Evolutionary conservation across 2,329 filamentous ascomycete species (phyloP), one percentile per base, ranked within the genome.

Genomic region (Chaetomium globosum): DNA sequence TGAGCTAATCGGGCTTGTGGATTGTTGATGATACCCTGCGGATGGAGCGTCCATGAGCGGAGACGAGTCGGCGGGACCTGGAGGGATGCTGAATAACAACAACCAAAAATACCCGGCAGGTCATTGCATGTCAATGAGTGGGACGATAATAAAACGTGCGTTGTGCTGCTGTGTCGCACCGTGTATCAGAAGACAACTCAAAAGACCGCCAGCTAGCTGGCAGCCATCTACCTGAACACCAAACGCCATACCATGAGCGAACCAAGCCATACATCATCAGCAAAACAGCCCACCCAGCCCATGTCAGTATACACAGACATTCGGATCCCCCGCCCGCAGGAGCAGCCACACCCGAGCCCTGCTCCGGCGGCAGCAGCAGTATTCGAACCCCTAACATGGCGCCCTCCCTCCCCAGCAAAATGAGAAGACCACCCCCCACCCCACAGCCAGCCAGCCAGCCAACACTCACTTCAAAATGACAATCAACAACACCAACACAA

Each of bases 401-500:
- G 8, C n/a, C n/a, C 1, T 19, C 43, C 19, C 43, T 8, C 16
- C 36, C 10, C 36, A 21, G 19, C 43, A 48, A 23, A 48, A 21
- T n/a, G 13, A 43, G 39, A 2, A 13, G 21, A 46, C 46, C n/a
- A 23, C 1, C n/a, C 49, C 7, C 26, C 2, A 4, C 48, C 7
- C 13, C 21, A 23, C n/a, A 23, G 2, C 49, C 26, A 26, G 4
- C 21, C 49, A 12, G 1, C 10, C 39, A 46, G 8, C 33, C 39
- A n/a, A 21, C 7, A 8, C 36, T 59, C 43, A 93, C 79, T 95
- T 95, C 78, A 93, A 75, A 54, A 96, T 86, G 28, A 90, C 85
- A 79, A 97, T 96, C 73, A 97, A 77, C 72, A 97, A 78, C 5
- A 97, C 83, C 72, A 97, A 78, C 12, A 97, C 83, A 59, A 96